Conservation (phyloP, 257 asterid species). For the Jaltomata sinuosa region DNA sequence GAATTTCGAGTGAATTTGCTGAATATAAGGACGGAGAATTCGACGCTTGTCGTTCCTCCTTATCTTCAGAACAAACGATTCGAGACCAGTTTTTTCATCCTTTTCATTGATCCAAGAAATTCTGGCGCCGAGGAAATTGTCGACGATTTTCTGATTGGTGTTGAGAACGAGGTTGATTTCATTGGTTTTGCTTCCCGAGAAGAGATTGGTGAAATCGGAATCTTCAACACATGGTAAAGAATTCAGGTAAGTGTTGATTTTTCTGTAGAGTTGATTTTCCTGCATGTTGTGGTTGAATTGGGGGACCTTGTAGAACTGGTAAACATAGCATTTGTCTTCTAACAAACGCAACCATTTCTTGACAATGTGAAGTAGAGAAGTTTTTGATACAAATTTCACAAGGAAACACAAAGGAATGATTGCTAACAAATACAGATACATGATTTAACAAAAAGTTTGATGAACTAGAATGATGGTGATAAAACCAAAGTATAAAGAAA, state of each 20-base stretch:
- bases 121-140: slow-evolving; percentile 67
- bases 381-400: slow-evolving; percentile 36
- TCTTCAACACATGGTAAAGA: slow-evolving; percentile 66
- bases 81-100: slow-evolving; percentile 15
- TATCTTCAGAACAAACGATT: slow-evolving; percentile 48
- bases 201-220: slow-evolving; percentile 69
- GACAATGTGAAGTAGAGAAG: slow-evolving; percentile 30
- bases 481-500: neutral
- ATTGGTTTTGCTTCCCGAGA: slow-evolving; percentile 47
- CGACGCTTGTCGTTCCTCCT: slow-evolving; percentile 62
- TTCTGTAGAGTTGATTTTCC: slow-evolving; percentile 64
- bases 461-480: neutral
- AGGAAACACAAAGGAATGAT: slow-evolving; percentile 13
- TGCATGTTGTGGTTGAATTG: slow-evolving; percentile 80
- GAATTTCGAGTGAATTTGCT: slow-evolving; percentile 48
- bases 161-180: slow-evolving; percentile 64
- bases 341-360: slow-evolving; percentile 36
- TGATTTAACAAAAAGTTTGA: slow-evolving; percentile 3
- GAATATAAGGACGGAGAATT: slow-evolving; percentile 60
- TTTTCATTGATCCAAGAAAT: slow-evolving; percentile 47
- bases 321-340: slow-evolving; percentile 47
- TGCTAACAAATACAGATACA: slow-evolving; percentile 31
- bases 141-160: slow-evolving; percentile 42
- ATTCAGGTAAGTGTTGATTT: slow-evolving; percentile 57
- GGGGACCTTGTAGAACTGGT: slow-evolving; percentile 79